Conservation (phyloP, 73 alveolate species). For the Durusdinium trenchii region DNA sequence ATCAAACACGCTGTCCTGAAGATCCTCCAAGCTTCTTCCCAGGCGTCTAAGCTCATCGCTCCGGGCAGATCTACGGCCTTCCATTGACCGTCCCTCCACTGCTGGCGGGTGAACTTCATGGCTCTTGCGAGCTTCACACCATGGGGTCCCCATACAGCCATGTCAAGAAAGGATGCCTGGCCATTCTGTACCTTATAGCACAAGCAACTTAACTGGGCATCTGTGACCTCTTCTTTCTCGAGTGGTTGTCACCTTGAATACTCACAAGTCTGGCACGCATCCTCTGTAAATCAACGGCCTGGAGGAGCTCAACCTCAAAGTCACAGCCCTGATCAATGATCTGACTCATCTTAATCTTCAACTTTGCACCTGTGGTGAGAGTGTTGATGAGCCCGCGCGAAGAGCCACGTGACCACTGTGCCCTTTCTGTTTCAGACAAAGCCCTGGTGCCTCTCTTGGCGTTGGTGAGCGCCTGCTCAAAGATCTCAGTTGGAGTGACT, state of each 20-base stretch:
- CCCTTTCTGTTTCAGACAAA: neutral
- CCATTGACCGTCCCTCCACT: constrained; percentile 42
- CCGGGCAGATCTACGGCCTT: constrained; percentile 38
- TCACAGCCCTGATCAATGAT: constrained; percentile 17
- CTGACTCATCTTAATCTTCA: neutral
- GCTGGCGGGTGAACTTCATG: constrained; percentile 55
- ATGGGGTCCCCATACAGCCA: constrained; percentile 32
- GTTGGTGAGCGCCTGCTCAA: neutral
- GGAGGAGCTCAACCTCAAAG: neutral
- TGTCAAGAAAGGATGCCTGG: neutral
- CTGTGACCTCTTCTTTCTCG: constrained; percentile 13
- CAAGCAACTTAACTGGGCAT: neutral
- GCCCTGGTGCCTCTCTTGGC: neutral
- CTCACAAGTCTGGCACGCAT: neutral
- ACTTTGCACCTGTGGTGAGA: neutral
- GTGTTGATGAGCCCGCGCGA: neutral
- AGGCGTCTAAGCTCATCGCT: neutral
- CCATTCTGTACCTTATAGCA: neutral
- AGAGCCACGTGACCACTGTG: neutral
- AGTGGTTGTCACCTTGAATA: neutral
- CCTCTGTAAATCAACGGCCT: neutral
- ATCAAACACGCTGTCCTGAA: constrained; percentile 50
- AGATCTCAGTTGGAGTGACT: neutral
- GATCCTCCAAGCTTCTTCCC: constrained; percentile 50
- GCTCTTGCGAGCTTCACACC: constrained; percentile 51